Base-by-base conservation (phyloP, 2,329 filamentous ascomycete species). In the Cyanodermella asteris region DNA sequence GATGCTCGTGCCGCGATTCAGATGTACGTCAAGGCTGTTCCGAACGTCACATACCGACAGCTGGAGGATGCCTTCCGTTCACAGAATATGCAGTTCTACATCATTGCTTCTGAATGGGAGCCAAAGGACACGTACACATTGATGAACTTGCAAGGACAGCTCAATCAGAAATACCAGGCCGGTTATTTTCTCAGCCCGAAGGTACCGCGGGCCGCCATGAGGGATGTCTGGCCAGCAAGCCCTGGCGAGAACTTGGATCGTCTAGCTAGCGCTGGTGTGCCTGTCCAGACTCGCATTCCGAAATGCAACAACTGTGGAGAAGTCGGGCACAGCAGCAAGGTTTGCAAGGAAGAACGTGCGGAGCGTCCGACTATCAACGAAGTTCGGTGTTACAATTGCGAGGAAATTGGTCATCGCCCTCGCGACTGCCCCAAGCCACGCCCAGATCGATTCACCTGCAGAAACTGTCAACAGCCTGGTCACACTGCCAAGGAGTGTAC, bases 131-230 rank as follows among this genome's bases (percentile, higher is more conserved):
- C 49, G 21, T 53, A 55, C 36, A 61, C 50, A 23, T 46, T 61
- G 13, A 53, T 66, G 33, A 52, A 61, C 31, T 45, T 64, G 7
- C 50, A 61, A 32, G 62, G 62, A 23, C 56, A 60, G 26, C 36
- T 50, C 11, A 51, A 55, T 29, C 54, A 56, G 40, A 53, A 55
- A 31, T 65, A 54, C 29, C 46, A 52, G 14, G 48, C 64, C 27
- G 51, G 51, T 1, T 56, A 59, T 39, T 61, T 53, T 38, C 53
- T 49, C 34, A 49, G 42, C 8, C 32, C 41, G 9, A 55, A 58
- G 32, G 47, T 57, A 4, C 51, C 52, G 31, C 58, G 60, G 27
- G 43, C 43, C 8, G 50, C 45, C 21, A 49, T 58, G 12, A 43
- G 47, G 12, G 42, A 47, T 3, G 51, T 52, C 22, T 66, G 60